Percentiles rank a stretch among this genome's conserved stretches.
Evolutionary conservation across 2,329 filamentous ascomycete genomes (phyloP).

Genomic region (Fusarium abutilonis): DNA sequence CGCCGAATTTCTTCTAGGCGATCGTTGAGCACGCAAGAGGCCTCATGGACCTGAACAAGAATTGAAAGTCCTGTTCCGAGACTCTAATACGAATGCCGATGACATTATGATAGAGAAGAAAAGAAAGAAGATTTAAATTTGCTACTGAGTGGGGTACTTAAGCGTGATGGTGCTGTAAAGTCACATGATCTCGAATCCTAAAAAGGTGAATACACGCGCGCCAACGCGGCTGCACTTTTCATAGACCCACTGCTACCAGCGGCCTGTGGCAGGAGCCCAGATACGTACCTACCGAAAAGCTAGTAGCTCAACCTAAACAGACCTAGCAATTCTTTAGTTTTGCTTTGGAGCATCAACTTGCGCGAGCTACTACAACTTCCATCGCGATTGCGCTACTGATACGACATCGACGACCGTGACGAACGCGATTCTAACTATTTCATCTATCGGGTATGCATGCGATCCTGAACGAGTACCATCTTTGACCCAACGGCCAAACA

Average conservation of each 20-base stretch:
- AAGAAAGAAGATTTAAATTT: constrained; percentile 46
- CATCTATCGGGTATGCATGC: constrained; percentile 39
- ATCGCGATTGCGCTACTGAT: constrained; percentile 17
- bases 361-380: constrained; percentile 22
- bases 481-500: constrained; percentile 41
- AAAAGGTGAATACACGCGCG: constrained; percentile 17
- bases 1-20: constrained; percentile 83
- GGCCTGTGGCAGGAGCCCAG: constrained; percentile 13
- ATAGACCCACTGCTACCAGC: too few relatives aligned
- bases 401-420: constrained; percentile 6
- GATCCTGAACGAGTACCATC: constrained; percentile 34
- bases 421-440: constrained; percentile 13
- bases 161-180: constrained; percentile 30
- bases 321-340: constrained; percentile 39
- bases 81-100: constrained; percentile 98
- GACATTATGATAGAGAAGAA: constrained; percentile 73
- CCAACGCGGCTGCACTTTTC: constrained; percentile 8
- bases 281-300: constrained; percentile 37
- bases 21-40: constrained; percentile 98
- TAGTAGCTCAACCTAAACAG: constrained; percentile 38
- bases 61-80: constrained; percentile 93
- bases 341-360: constrained; percentile 31
- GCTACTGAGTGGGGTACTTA: constrained; percentile 41
- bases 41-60: constrained; percentile 86
- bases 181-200: fast-evolving